Base-by-base conservation (phyloP, 805 yeast species). In the Candida sonorensis region DNA sequence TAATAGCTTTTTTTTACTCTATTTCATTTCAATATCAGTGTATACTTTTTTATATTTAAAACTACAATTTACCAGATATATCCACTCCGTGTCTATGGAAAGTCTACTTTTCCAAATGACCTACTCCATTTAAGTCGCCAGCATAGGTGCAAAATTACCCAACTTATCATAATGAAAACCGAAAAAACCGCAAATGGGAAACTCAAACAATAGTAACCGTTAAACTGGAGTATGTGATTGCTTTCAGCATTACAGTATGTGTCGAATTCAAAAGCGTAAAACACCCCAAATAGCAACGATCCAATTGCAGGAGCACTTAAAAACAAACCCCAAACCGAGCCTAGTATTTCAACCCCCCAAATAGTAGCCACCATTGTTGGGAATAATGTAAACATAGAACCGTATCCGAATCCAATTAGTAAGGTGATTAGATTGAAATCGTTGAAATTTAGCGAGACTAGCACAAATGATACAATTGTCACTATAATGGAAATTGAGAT, bases 251-350 rank as follows among this genome's bases (percentile, higher is more conserved):
- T 33, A 33, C 69, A 57, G 32, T 50, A 46, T 6, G 33, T 30
- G 44, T 84, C 92, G 44, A 71, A 77, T 14, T 74, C 55, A 18
- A 59, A 49, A 1, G 94, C 95, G 52, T 80, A 86, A 10, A 77
- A 42, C 33, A 83, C 48, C 10, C 92, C 87, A 46, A 72, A 83
- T 4, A 71, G 44, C 7, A 81, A 65, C 2, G 92, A 67, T 2
- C 95, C 94, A 4, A 83, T 42, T 0, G 95, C 95, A 1, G 95
- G 95, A 0, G 94, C 94, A 26, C 84, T 66, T 76, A 86, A 77
- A 52, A 83, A 81, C 24, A 81, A 64, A 4, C 95, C 95, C 83
- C 94, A 87, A 2, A 85, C 79, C 3, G 92, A 80, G 0, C 95
- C 96, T 55, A 87, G 77, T 23, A 81, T 69, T 32, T 80, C 84